Base-by-base conservation (phyloP, 2,329 filamentous ascomycete species). In the Cercospora sp. region DNA sequence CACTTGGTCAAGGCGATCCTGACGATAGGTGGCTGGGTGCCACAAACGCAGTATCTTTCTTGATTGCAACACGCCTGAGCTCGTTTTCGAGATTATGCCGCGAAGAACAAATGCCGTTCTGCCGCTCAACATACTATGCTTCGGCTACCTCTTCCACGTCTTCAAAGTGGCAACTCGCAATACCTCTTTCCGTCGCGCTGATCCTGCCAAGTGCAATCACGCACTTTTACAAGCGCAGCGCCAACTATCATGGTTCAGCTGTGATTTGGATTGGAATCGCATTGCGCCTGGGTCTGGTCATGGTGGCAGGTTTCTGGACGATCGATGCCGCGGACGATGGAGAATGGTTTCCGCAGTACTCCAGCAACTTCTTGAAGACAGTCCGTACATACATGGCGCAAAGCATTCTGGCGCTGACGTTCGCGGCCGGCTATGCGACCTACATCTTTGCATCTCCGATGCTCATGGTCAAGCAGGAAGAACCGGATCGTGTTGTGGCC, bases 41-140 rank as follows among this genome's bases (percentile, higher is more conserved):
- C 28, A 94, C 94, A 75, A 94, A 99, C 77, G 95, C 95, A 0
- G 78, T 94, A 20, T 83, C 93, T 1, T 98, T 99, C 76, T 84
- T 95, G 66, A 77, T 93, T 5, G 85, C 98, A 12, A 90, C 90
- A 13, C 89, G 94, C 64, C 64, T 94, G 3, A 91, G 93, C 0
- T 96, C 94, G 1, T 89, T 94, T 72, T 97, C 95, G 9, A 91
- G 93, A 72, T 88, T 99, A 20, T 99, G 95, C 78, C 90, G 95
- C 67, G 95, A 99, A 79, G 95, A 99, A 81, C 95, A 99, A 81
- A 97, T 98, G 92, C 95, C 95, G 0, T 96, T 91, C 81, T 99
- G 95, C 83, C 89, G 87, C 64, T 97, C 94, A 1, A 97, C 95
- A 0, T 99, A 97, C 82, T 99, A 99, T 77, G 91, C 93, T 4